These are phyloP conservation scores for Umbelopsis sp. DNA, from an alignment of 192 early-diverging fungal genomes.

Conservation along the genomic window DNA sequence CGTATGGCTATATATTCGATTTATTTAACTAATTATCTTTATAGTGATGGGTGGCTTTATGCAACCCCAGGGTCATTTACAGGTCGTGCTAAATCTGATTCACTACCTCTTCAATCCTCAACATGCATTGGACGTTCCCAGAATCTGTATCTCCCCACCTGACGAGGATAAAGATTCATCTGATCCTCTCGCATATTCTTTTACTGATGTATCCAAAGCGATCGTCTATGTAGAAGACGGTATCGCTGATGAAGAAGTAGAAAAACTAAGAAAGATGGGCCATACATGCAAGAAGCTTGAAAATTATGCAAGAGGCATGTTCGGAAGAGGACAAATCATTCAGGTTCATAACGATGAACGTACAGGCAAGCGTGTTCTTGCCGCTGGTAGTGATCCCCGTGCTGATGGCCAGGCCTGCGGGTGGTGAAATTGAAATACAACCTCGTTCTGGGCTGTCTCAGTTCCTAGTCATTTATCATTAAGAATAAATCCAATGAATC, in stretches of 20 bases:
- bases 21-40: conserved; percentile 29
- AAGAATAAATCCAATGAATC: too few species aligned
- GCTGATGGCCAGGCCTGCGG: conserved; percentile 60
- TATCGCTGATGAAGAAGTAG: conserved; percentile 39
- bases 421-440: conserved; percentile 31
- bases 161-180: neutral
- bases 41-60: conserved; percentile 74
- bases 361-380: conserved; percentile 44
- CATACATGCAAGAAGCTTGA: conserved; percentile 53
- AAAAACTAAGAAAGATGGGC: conserved; percentile 54
- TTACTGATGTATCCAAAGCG: conserved; percentile 24
- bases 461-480: neutral
- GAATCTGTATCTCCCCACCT: conserved; percentile 60
- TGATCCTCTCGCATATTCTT: conserved; percentile 21
- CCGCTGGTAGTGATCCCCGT: conserved; percentile 59
- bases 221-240: conserved; percentile 69
- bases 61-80: conserved; percentile 86
- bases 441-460: neutral
- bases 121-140: conserved; percentile 66
- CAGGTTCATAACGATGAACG: conserved; percentile 34
- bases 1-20: neutral
- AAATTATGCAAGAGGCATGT: conserved; percentile 51
- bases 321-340: conserved; percentile 82
- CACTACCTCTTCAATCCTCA: conserved; percentile 63
- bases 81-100: conserved; percentile 71